Evolutionary conservation across 179 eudicot genomes (phyloP), one percentile per base, ranked within the genome.

Genomic region (Drosera spatulata): DNA sequence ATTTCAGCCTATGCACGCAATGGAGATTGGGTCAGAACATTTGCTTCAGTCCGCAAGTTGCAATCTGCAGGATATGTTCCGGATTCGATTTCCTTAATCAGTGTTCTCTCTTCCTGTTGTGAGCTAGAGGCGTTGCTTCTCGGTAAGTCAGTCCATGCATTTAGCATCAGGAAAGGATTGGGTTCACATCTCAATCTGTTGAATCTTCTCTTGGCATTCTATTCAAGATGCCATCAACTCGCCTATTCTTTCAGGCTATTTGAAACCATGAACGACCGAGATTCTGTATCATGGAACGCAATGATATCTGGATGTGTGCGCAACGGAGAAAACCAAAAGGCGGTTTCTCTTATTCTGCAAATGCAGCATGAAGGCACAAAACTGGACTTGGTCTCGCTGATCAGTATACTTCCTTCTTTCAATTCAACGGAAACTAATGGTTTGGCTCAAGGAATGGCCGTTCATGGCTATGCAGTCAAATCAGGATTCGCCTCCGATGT

Each of bases 141-240:
- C 6, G 95, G 95, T 44, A 85, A 80, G 66, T 84, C 91, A 64
- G 84, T 80, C 14, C 91, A 87, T 72, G 86, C 78, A 14, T 66
- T 75, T 66, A 61, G 77, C 64, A 44, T 82, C 45, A 87, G 78
- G 61, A 78, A 65, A 53, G 73, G 75, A 55, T 69, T 79, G 53
- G 77, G 65, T 72, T 53, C 64, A 51, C 64, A 82, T 64, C 61
- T 75, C 41, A 80, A 61, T 49, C 69, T 75, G 42, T 75, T 71
- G 9, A 82, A 87, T 65, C 61, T 81, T 39, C 77, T 87, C 6
- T 60, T 85, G 68, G 67, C 76, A 44, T 85, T 87, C 66, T 87
- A 87, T 69, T 77, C 76, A 22, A 22, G 33, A 22, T 22, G 33
- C 33, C 33, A 22, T 22, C 33, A 22, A 22, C 33, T 22, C 33